Conservation (phyloP, 139 green algal genomes). For the Closterium sp. region DNA sequence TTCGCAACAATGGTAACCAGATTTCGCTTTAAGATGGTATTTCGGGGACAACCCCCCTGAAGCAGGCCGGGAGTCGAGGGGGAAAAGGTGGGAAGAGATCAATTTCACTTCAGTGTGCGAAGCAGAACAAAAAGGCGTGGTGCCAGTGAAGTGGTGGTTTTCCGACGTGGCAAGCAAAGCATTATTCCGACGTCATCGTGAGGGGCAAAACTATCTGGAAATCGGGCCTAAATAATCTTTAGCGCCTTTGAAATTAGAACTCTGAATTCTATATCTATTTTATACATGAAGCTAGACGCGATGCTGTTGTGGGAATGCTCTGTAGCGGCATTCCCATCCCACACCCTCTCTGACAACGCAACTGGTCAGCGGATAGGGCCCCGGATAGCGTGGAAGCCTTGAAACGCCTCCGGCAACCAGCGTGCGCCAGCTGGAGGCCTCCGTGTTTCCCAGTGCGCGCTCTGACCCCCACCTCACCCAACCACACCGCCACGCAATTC, state of each 20-base stretch:
- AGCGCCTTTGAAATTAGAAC: too few species aligned
- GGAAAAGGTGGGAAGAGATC: too few species aligned
- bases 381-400: not conserved
- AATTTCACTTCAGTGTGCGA: too few species aligned
- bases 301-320: not conserved
- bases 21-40: too few species aligned
- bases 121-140: not conserved
- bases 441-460: not conserved
- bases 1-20: too few species aligned
- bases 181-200: not conserved
- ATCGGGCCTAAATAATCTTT: too few species aligned
- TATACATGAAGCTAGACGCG: not conserved
- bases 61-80: too few species aligned
- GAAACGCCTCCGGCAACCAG: not conserved
- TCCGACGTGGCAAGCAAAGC: too few species aligned
- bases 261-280: too few species aligned
- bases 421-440: not conserved
- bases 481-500: not conserved
- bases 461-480: not conserved
- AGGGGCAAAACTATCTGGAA: too few species aligned
- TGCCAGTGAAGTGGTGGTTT: too few species aligned
- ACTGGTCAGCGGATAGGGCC: not conserved
- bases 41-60: not conserved
- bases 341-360: not conserved
- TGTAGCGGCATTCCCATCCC: not conserved